These are phyloP conservation scores for Arxiozyma telluris DNA, from an alignment of 1,139 yeast genomes.

Conservation along the genomic window DNA sequence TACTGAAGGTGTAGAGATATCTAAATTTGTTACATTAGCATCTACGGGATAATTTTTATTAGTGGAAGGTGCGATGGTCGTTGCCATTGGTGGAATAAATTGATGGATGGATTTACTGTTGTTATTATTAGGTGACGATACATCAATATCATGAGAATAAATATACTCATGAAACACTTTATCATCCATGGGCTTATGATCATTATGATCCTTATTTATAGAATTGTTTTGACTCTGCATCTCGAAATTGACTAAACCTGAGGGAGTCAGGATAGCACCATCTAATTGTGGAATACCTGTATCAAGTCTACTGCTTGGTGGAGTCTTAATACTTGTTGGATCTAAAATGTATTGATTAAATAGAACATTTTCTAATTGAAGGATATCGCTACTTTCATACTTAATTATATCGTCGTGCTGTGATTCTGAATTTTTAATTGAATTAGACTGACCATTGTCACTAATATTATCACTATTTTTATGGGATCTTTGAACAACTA, in stretches of 20 bases:
- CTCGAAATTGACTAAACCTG: neutral
- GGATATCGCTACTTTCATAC: neutral
- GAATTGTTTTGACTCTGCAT: neutral
- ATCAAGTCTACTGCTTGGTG: neutral
- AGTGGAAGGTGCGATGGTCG: neutral
- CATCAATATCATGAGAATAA: neutral
- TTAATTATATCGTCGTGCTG: neutral
- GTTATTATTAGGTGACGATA: neutral
- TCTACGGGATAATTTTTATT: neutral
- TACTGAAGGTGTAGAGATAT: neutral
- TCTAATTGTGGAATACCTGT: neutral
- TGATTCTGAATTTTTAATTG: neutral
- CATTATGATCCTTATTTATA: neutral
- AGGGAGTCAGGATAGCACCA: neutral
- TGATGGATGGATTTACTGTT: neutral
- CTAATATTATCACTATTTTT: too few relatives aligned
- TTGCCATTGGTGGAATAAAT: neutral
- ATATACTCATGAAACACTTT: neutral
- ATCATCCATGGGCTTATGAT: neutral
- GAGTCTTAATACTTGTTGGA: neutral
- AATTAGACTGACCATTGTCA: neutral
- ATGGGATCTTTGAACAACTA: neutral
- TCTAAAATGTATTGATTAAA: slow-evolving; percentile 1
- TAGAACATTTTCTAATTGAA: slow-evolving; percentile 1
- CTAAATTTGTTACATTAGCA: neutral